Evolutionary conservation across 2,329 filamentous ascomycete genomes (phyloP).

Genomic region (Colletotrichum gigasporum): DNA sequence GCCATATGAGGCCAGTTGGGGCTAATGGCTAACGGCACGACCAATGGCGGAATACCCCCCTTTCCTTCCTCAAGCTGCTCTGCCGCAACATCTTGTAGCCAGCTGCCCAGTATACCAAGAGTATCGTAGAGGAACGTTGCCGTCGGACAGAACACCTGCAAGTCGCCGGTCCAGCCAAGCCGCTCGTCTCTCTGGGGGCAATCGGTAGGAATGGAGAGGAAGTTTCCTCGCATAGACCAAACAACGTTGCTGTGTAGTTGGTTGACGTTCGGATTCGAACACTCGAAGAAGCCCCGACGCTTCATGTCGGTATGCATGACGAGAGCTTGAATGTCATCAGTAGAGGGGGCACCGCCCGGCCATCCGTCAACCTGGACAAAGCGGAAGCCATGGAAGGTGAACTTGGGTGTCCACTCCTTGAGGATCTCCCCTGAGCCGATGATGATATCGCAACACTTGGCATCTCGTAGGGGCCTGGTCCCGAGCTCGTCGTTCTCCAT

Average conservation of each 20-base stretch:
- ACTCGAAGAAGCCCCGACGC: slow-evolving; percentile 25
- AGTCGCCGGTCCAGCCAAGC: slow-evolving; percentile 25
- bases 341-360: slow-evolving; percentile 3
- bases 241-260: slow-evolving; percentile 21
- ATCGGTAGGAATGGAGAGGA: slow-evolving; percentile 23
- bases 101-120: slow-evolving; percentile 16
- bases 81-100: slow-evolving; percentile 23
- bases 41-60: slow-evolving; percentile 42
- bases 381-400: slow-evolving; percentile 27
- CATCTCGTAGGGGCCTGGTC: not conserved
- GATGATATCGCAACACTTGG: slow-evolving; percentile 5
- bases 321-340: slow-evolving; percentile 5
- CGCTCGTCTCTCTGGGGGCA: slow-evolving; percentile 25
- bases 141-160: slow-evolving; percentile 22
- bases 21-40: slow-evolving; percentile 40
- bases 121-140: slow-evolving; percentile 25
- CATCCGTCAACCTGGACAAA: slow-evolving; percentile 19
- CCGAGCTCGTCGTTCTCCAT: slow-evolving; percentile 26
- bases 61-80: slow-evolving; percentile 39
- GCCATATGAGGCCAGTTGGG: slow-evolving; percentile 28
- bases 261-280: slow-evolving; percentile 18
- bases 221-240: slow-evolving; percentile 28
- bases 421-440: not conserved
- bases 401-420: slow-evolving; percentile 6
- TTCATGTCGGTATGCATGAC: slow-evolving; percentile 26